Evolutionary conservation across 192 early-diverging fungal species (phyloP), one percentile per base, ranked within the genome.

Genomic region (Mortierella hygrophila): DNA sequence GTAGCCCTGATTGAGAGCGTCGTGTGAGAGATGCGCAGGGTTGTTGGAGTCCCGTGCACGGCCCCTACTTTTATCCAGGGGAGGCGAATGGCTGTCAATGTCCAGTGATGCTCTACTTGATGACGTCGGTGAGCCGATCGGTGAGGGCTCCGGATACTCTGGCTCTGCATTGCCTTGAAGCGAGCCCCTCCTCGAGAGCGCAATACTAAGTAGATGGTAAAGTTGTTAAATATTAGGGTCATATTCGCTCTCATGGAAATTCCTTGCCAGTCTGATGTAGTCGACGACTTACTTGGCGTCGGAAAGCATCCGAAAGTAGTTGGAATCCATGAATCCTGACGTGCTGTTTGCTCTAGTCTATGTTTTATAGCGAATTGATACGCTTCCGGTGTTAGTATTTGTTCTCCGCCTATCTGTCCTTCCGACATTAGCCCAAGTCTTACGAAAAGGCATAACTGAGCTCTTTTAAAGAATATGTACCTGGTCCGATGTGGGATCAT

Each of bases 1-100:
- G 82, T 99, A 99, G 8, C 98, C 98, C 77, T 98, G 96, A 80
- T 99, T 99, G 78, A 98, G 97, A 15, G 95, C 92, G 70, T 91
- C 89, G 2, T 89, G 90, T 3, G 93, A 90, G 7, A 97, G 89
- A 79, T 92, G 90, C 5, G 80, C 52, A 0, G 88, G 54, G 23
- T 70, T 49, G 42, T 40, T 49, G 46, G 23, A 5, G 40, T 42
- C 29, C n/a, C 37, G 68, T 44, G 20, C 40, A 47, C 35, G 38
- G 47, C 6, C 69, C 13, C 47, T 71, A 44, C 7, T 76, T 11
- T 68, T 35, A 32, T 70, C 37, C 6, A 52, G 76, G 1, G 88
- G 18, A n/a, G 65, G n/a, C 13, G 37, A 16, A 8, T 54, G 70
- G 6, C 44, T 70, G 74, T 85, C 80, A 35, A 85, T 57, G 35